Conservation (phyloP, 352 stramenopile genomes). For the Globisporangium lucens region DNA sequence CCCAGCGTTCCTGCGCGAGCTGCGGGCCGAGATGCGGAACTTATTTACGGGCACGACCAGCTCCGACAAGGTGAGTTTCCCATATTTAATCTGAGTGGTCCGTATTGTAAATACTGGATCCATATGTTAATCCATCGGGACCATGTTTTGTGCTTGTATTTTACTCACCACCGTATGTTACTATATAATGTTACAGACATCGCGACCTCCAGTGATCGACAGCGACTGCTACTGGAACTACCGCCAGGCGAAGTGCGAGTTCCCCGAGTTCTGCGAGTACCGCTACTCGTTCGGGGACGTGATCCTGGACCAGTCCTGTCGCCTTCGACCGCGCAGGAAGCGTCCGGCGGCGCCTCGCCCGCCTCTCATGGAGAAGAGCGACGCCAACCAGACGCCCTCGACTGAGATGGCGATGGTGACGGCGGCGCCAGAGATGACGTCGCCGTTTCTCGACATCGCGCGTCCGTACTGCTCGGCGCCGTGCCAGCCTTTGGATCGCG, state of each 20-base stretch:
- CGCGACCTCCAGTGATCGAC: conserved; percentile 65
- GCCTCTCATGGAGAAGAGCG: conserved; percentile 8
- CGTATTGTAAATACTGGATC: neutral
- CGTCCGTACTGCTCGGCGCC: conserved; percentile 48
- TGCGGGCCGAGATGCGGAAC: conserved; percentile 65
- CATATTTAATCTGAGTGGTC: neutral
- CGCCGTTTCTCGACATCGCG: conserved; percentile 15
- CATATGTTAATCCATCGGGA: neutral
- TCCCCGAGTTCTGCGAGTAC: conserved; percentile 78
- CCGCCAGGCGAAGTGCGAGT: conserved; percentile 63
- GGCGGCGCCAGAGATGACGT: neutral
- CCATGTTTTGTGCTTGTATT: neutral
- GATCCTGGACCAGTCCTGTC: conserved; percentile 78
- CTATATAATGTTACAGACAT: conserved; percentile 22
- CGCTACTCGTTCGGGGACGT: conserved; percentile 80
- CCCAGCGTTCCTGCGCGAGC: conserved; percentile 65
- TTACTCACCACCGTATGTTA: neutral
- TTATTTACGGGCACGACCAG: conserved; percentile 54
- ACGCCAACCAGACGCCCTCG: neutral
- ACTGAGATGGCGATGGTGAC: neutral
- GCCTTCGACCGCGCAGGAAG: conserved; percentile 43
- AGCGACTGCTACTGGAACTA: conserved; percentile 87
- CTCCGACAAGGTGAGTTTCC: conserved; percentile 35
- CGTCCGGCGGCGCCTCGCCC: conserved; percentile 15
- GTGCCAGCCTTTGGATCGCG: conserved; percentile 12